Conservation (phyloP, 2,329 filamentous ascomycete genomes). For the Alternaria longipes region DNA sequence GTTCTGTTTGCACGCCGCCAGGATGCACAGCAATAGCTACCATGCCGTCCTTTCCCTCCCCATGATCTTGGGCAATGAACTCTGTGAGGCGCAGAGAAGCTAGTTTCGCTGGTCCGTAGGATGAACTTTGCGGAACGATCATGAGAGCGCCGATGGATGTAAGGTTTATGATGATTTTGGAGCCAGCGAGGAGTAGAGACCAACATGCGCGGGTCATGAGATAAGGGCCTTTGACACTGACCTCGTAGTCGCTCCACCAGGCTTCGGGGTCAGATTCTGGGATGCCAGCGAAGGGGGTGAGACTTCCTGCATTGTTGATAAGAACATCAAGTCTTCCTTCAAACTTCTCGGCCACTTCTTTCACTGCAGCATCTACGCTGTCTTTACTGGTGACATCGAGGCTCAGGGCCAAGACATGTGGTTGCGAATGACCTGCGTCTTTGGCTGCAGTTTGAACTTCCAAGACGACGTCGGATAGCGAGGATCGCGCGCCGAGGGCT, state of each 20-base stretch:
- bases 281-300: constrained; percentile 42
- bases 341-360: constrained; percentile 37
- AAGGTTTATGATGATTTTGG: constrained; percentile 55
- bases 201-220: constrained; percentile 57
- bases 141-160: constrained; percentile 54
- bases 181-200: constrained; percentile 51
- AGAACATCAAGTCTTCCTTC: constrained; percentile 54
- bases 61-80: constrained; percentile 56
- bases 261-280: constrained; percentile 49
- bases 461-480: constrained; percentile 47
- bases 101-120: constrained; percentile 61
- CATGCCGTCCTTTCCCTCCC: constrained; percentile 25
- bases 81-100: constrained; percentile 62
- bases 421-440: constrained; percentile 46
- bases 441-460: constrained; percentile 51
- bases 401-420: constrained; percentile 51
- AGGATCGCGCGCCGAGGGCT: constrained; percentile 61
- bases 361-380: constrained; percentile 51
- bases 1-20: constrained; percentile 30
- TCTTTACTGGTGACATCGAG: constrained; percentile 56
- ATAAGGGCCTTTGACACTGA: constrained; percentile 61
- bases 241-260: constrained; percentile 57
- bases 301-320: constrained; percentile 59
- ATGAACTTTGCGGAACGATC: constrained; percentile 13
- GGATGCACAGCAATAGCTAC: constrained; percentile 37